phyloP scores from a whole-genome alignment of 228 moss, liverwort and hornwort genomes.

The Sphagnum magellanicum region DNA sequence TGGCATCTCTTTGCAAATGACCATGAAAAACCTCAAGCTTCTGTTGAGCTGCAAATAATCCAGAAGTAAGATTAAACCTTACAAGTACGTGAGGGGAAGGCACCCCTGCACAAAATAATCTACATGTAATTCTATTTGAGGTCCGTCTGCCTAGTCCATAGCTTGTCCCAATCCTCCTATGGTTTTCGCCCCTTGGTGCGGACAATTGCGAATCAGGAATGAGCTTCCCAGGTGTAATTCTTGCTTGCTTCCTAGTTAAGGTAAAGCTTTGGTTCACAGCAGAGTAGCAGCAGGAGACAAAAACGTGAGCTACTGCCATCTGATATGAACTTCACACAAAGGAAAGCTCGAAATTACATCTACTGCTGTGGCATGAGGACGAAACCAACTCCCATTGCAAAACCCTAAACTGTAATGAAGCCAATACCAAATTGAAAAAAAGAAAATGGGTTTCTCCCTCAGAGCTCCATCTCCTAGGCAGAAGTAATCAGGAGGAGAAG shows the following conservation, averaged over 20 bases:
- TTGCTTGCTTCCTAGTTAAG: neutral
- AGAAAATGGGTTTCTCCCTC: no score
- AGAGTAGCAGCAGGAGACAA: slow-evolving; percentile 18
- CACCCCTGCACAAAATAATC: neutral
- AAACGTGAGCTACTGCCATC: neutral
- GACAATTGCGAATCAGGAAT: neutral
- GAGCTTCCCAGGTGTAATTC: slow-evolving; percentile 11
- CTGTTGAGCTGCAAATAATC: slow-evolving; percentile 30
- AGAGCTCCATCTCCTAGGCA: no score
- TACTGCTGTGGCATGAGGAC: no score
- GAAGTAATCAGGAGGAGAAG: no score
- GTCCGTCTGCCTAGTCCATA: slow-evolving; percentile 5
- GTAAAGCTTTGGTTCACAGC: slow-evolving; percentile 3
- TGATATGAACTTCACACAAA: no score
- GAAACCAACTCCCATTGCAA: no score
- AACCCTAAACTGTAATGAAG: no score
- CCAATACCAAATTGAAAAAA: no score
- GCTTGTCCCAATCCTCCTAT: neutral
- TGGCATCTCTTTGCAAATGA: slow-evolving; percentile 1
- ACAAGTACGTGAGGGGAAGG: slow-evolving; percentile 5
- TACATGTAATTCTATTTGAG: neutral
- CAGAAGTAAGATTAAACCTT: slow-evolving; percentile 24
- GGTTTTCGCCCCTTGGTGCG: slow-evolving; percentile 18
- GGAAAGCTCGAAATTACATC: no score
- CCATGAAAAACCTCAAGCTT: slow-evolving; percentile 20